Conservation (phyloP, 2,329 filamentous ascomycete species). For the Harringtonia lauricola region DNA sequence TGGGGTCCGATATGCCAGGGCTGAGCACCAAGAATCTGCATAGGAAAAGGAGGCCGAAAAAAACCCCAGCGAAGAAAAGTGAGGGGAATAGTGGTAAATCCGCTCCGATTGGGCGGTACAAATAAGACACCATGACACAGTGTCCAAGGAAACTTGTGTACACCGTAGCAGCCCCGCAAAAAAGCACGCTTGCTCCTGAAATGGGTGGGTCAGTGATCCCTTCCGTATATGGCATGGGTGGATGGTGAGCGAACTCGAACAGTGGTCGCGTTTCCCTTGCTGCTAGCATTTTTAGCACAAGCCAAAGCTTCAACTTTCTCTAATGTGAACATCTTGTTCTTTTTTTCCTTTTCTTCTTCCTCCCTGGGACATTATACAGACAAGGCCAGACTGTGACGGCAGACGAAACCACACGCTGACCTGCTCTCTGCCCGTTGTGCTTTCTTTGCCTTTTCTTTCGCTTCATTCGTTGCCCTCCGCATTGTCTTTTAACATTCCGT, state of each 20-base stretch:
- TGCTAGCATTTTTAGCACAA: background rate
- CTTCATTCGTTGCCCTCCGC: too few relatives aligned
- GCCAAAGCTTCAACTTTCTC: background rate
- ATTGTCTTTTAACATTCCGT: too few relatives aligned
- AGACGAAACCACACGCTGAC: too few relatives aligned
- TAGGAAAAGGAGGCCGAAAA: too few relatives aligned
- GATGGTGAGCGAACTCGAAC: background rate
- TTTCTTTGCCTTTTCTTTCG: too few relatives aligned
- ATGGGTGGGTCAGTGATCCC: background rate
- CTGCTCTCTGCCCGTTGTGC: too few relatives aligned
- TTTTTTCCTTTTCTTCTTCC: background rate
- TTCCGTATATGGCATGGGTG: slow-evolving; percentile 1
- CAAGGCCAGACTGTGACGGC: too few relatives aligned
- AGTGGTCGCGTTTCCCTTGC: background rate
- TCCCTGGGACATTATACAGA: too few relatives aligned
- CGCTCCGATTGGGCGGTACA: background rate
- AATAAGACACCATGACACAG: background rate
- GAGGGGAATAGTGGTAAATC: too few relatives aligned
- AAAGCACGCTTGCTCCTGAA: slow-evolving; percentile 4
- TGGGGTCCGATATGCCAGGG: too few relatives aligned
- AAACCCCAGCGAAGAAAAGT: too few relatives aligned
- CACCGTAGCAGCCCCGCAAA: background rate
- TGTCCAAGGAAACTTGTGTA: background rate
- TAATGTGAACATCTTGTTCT: background rate
- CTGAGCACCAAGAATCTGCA: too few relatives aligned